phyloP scores from a whole-genome alignment of 441 rosid species.

The Gossypium lobatum region DNA sequence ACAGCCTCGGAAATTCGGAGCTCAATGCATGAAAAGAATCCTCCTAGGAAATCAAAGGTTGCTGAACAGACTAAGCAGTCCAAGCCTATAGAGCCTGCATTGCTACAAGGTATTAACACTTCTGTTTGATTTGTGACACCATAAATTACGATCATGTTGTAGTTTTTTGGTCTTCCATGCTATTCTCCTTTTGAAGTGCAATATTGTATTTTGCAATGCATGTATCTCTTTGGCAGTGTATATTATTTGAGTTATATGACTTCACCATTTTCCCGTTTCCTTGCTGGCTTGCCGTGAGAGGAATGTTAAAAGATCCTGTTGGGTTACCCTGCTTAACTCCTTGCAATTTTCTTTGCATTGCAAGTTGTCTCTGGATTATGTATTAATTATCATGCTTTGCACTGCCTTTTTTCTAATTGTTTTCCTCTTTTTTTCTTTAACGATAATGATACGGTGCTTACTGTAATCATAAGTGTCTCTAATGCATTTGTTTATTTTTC shows the following conservation, averaged over 20 bases:
- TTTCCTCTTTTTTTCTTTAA: background rate
- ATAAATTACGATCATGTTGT: background rate
- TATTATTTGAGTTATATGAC: background rate
- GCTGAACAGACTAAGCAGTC: constrained; percentile 26
- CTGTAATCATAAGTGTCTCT: background rate
- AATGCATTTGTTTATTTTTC: background rate
- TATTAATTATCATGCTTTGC: background rate
- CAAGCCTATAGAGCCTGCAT: constrained; percentile 26
- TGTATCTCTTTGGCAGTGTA: background rate
- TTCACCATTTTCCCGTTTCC: too few species aligned
- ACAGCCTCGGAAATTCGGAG: background rate
- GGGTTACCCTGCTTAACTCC: background rate
- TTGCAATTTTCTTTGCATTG: background rate
- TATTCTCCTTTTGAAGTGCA: background rate
- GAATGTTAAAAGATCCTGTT: background rate
- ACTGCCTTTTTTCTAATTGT: background rate
- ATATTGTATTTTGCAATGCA: background rate
- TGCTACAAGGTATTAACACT: constrained; percentile 25
- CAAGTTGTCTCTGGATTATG: background rate
- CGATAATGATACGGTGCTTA: background rate
- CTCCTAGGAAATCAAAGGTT: constrained; percentile 22
- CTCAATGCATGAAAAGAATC: constrained; percentile 9
- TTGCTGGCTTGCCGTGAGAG: background rate
- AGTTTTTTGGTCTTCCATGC: background rate
- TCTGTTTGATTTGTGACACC: background rate